These are phyloP conservation scores for Penicillium sp. DNA, from an alignment of 2,329 filamentous ascomycete genomes.

Conservation along the genomic window DNA sequence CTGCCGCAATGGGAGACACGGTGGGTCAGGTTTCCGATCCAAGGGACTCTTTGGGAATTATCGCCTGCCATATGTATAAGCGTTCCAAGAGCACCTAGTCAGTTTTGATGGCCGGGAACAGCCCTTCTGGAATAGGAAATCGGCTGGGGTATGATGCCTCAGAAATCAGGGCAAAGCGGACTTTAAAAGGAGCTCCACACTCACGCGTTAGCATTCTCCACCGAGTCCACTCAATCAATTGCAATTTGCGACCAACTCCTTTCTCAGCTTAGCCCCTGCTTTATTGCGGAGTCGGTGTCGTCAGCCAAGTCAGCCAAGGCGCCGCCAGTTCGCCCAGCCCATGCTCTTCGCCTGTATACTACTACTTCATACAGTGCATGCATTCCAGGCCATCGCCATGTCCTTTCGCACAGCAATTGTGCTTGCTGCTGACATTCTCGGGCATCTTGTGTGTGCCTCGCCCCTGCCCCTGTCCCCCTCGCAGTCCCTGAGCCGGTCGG, in stretches of 20 bases:
- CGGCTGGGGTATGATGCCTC: background rate
- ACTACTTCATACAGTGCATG: background rate
- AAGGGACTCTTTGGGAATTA: too few relatives aligned
- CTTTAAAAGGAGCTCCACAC: too few relatives aligned
- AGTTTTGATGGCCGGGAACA: background rate
- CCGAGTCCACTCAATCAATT: background rate
- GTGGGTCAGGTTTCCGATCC: too few relatives aligned
- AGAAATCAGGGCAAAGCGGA: background rate
- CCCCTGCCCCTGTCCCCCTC: background rate
- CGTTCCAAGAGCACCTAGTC: too few relatives aligned
- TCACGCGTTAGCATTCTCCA: too few relatives aligned
- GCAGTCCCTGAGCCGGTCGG: slow-evolving; percentile 5
- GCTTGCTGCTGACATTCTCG: slow-evolving; percentile 8
- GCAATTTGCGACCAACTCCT: background rate
- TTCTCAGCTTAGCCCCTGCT: background rate
- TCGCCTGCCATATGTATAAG: too few relatives aligned
- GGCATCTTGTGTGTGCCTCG: slow-evolving; percentile 8
- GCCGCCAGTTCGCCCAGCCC: background rate
- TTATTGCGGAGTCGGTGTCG: background rate
- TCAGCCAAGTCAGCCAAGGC: slow-evolving; percentile 4
- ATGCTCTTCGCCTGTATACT: background rate
- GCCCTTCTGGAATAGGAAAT: background rate
- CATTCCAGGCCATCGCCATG: background rate
- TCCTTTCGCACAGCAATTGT: slow-evolving; percentile 1
- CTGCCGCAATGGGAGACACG: too few relatives aligned